Base-by-base conservation (phyloP, 179 eudicot genomes). In the Spinacia oleracea region DNA sequence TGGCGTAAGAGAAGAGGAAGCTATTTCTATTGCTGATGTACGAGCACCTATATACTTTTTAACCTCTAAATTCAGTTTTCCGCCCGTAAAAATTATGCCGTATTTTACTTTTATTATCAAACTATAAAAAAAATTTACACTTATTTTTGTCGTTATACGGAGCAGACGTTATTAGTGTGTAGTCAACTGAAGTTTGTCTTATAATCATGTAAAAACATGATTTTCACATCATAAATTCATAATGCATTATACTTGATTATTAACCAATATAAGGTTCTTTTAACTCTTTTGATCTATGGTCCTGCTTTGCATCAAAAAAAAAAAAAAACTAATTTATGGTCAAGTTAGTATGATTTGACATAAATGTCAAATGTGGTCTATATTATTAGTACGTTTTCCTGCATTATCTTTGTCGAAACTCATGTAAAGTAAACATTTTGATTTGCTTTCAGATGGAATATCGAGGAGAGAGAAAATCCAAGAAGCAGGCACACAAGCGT, bases 1-100 rank as follows among this genome's bases (percentile, higher is more conserved):
- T 71, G 97, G 93, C 58, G 91, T 85, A 21, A 58, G 58, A 10
- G 91, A 94, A 79, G 88, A 84, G 70, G 85, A 90, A 81, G 96
- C 96, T 73, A 83, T 92, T 42, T 84, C 91, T 31, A 88, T 88
- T 15, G 98, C 97, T 74, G 96, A 92, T 88, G 97, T 91, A 90
- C 62, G 94, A 58, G 11, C 48, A 27, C 38, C 68, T 75, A 4
- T 38, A 35, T 11, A 38, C 6, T 1, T 38, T 38, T 38, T 38
- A 38, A 38, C 4, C 40, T 38, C 40, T 38, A 38, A 38, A 38
- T 38, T 38, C 6, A 38, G 40, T 38, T 38, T 6, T 0, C 9
- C 0, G n/a, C 6, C 58, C 58, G 7, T 53, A 18, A 53, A 18
- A 53, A 53, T 6, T 18, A 20, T 23, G 58, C 58, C n/a, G 6